Evolutionary conservation across 1,139 yeast genomes (phyloP).

Genomic region (Debaryomycetaceae sp.): DNA sequence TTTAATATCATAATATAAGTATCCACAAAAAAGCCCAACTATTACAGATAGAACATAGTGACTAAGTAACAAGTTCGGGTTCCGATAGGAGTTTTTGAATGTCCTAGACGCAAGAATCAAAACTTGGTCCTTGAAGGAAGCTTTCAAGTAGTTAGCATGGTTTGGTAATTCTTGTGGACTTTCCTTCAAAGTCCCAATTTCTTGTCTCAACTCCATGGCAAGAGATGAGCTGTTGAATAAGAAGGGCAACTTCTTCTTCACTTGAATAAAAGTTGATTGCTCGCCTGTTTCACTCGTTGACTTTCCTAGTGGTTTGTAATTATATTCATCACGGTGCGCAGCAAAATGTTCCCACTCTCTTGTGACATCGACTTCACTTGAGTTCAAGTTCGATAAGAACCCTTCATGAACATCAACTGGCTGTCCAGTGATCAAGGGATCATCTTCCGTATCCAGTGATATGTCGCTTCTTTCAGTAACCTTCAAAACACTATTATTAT

Average conservation of each 20-base stretch:
- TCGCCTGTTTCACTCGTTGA: conserved; percentile 18
- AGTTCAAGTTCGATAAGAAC: conserved; percentile 18
- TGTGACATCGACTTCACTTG: conserved; percentile 52
- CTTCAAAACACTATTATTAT: conserved; percentile 36
- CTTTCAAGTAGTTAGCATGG: conserved; percentile 40
- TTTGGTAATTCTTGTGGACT: conserved; percentile 31
- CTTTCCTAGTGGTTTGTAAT: conserved; percentile 13
- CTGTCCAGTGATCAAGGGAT: conserved; percentile 7
- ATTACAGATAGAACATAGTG: conserved; percentile 75
- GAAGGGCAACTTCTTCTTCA: conserved; percentile 34
- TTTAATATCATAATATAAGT: conserved; percentile 72
- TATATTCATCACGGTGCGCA: conserved; percentile 72
- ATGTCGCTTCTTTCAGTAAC: conserved; percentile 7
- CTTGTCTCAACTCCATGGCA: conserved; percentile 46
- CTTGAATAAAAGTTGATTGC: conserved; percentile 28
- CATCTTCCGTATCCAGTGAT: not conserved
- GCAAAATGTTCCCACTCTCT: conserved; percentile 90
- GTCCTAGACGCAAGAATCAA: conserved; percentile 75
- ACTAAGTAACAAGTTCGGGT: conserved; percentile 78
- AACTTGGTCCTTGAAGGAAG: conserved; percentile 61
- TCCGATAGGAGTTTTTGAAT: conserved; percentile 86
- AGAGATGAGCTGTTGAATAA: conserved; percentile 49
- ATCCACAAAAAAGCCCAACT: conserved; percentile 83
- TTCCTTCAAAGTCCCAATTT: conserved; percentile 39
- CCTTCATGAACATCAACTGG: conserved; percentile 37